Evolutionary conservation across 1,284 basidiomycete genomes (phyloP).

Genomic region (Caloboletus firmus): DNA sequence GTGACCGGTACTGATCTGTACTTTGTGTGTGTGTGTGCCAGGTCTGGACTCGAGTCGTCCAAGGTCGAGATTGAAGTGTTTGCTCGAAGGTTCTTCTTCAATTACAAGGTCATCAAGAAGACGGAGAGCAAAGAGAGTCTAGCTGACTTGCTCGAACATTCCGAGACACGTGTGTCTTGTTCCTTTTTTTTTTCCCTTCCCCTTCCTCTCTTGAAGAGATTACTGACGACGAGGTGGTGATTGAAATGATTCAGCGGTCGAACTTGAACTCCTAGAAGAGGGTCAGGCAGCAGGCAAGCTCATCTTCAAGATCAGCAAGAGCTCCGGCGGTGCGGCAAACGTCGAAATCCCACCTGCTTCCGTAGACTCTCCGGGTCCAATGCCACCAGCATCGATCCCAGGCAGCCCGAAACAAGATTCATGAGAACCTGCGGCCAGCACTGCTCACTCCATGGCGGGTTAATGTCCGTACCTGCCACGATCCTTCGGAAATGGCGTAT

Average conservation of each 20-base stretch:
- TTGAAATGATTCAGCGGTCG: conserved; percentile 21
- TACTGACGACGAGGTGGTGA: not conserved
- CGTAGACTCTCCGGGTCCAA: not conserved
- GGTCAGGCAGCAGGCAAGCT: conserved; percentile 32
- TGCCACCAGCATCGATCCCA: conserved; percentile 2
- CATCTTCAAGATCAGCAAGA: conserved; percentile 28
- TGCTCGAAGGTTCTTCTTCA: conserved; percentile 34
- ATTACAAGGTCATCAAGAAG: conserved; percentile 36
- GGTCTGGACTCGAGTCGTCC: conserved; percentile 34
- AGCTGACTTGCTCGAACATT: conserved; percentile 34
- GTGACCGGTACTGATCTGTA: conserved; percentile 1
- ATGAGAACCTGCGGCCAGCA: conserved; percentile 2
- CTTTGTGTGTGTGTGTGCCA: not conserved
- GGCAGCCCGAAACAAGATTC: conserved; percentile 4
- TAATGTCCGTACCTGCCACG: conserved; percentile 8
- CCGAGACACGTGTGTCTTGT: conserved; percentile 28
- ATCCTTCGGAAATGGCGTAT: conserved; percentile 1
- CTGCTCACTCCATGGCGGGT: not conserved
- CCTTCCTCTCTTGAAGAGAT: not conserved
- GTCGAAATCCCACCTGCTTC: conserved; percentile 8
- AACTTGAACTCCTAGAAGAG: conserved; percentile 34
- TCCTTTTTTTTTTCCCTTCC: not conserved
- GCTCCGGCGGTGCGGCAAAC: not conserved
- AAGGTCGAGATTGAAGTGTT: conserved; percentile 36
- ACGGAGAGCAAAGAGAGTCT: conserved; percentile 36